Evolutionary conservation across 2,329 filamentous ascomycete species (phyloP).

Genomic region (Coniochaeta ligniaria): DNA sequence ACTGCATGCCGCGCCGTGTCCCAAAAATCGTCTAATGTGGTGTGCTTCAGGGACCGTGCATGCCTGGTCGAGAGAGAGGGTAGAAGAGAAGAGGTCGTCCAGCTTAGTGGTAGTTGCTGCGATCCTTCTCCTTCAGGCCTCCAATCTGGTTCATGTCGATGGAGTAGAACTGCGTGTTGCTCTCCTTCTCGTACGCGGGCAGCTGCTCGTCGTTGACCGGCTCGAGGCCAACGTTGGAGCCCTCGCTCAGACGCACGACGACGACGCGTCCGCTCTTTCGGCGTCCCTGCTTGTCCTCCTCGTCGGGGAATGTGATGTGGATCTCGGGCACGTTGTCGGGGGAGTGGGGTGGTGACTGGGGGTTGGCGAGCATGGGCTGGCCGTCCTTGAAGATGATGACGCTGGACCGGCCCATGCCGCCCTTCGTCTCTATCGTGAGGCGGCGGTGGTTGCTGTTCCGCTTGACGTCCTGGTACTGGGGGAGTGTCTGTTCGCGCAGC

Average conservation of each 20-base stretch:
- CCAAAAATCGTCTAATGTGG: neutral
- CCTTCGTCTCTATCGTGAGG: slow-evolving; percentile 51
- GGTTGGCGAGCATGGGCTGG: slow-evolving; percentile 66
- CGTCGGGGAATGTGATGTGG: slow-evolving; percentile 95
- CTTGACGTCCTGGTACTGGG: slow-evolving; percentile 49
- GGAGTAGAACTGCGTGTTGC: slow-evolving; percentile 76
- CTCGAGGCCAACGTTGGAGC: slow-evolving; percentile 81
- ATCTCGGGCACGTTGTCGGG: slow-evolving; percentile 89
- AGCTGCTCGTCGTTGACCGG: slow-evolving; percentile 74
- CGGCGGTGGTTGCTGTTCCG: slow-evolving; percentile 43
- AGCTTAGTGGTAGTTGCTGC: slow-evolving; percentile 20
- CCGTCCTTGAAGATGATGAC: slow-evolving; percentile 76
- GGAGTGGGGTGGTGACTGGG: slow-evolving; percentile 66
- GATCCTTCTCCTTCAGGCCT: slow-evolving; percentile 84
- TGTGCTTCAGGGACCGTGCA: neutral
- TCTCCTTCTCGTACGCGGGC: slow-evolving; percentile 82
- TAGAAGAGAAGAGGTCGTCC: neutral
- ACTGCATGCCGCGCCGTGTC: neutral
- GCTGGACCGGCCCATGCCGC: slow-evolving; percentile 49
- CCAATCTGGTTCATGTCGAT: slow-evolving; percentile 93
- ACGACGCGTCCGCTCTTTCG: slow-evolving; percentile 81
- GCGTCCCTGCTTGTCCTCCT: slow-evolving; percentile 80
- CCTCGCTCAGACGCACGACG: slow-evolving; percentile 75
- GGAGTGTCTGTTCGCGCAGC: slow-evolving; percentile 44
- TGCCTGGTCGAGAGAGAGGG: neutral